A percentile compares a stretch with the other conserved stretches of the same genome.
Evolutionary conservation across 2,329 filamentous ascomycete species (phyloP).

Genomic region (Cercospora beticola): DNA sequence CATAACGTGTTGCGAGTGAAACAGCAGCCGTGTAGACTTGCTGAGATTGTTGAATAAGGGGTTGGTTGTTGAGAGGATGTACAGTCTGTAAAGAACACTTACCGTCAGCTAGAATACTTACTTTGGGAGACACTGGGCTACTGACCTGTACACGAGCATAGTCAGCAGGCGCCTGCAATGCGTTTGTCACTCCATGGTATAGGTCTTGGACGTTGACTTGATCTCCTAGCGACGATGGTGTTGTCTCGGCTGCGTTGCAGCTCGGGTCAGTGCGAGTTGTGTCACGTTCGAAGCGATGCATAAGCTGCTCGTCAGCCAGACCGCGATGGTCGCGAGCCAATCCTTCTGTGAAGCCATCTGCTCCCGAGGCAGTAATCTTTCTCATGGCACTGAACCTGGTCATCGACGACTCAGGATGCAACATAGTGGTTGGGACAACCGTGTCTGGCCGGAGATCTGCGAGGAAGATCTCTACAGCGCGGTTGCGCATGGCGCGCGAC

Average conservation of each 20-base stretch:
- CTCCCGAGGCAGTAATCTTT: neutral
- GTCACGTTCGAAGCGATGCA: constrained; percentile 17
- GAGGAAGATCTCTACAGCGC: constrained; percentile 85
- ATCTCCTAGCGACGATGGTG: neutral
- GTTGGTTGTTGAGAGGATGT: constrained; percentile 50
- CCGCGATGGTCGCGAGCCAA: constrained; percentile 29
- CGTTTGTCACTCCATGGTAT: constrained; percentile 34
- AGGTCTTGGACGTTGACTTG: constrained; percentile 32
- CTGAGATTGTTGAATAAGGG: constrained; percentile 38
- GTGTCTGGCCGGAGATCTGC: neutral
- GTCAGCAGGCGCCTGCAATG: constrained; percentile 39
- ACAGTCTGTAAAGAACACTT: constrained; percentile 41
- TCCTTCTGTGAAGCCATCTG: neutral
- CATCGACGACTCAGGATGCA: constrained; percentile 34
- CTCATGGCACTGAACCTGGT: constrained; percentile 28
- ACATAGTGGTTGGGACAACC: constrained; percentile 18
- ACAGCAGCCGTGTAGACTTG: constrained; percentile 23
- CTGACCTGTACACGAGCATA: constrained; percentile 44
- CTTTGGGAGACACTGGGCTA: constrained; percentile 23
- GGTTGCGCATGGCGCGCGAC: constrained; percentile 93
- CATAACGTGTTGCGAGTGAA: constrained; percentile 28
- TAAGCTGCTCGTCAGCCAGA: constrained; percentile 23
- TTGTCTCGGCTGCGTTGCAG: neutral
- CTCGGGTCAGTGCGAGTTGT: neutral
- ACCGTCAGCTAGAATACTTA: constrained; percentile 40